Base-by-base conservation (phyloP, 2,329 filamentous ascomycete genomes). In the Phaeophleospora eucalypticola region DNA sequence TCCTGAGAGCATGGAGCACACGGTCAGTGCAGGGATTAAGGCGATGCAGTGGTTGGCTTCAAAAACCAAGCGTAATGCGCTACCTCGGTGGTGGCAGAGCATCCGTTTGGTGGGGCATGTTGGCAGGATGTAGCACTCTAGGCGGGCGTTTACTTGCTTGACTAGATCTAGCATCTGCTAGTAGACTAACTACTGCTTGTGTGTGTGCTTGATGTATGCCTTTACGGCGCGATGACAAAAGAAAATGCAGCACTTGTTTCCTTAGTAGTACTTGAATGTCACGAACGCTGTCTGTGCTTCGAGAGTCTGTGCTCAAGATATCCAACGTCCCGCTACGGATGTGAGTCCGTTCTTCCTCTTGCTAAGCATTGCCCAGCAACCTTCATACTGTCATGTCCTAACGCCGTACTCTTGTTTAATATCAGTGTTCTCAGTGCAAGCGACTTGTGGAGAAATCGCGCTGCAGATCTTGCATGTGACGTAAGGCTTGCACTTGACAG, bases 101-200 rank as follows among this genome's bases (percentile, higher is more conserved):
- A 29, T 43, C 46, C 46, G 48, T 45, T 54, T 49, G 41, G 48
- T 24, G 45, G 41, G 39, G 45, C 42, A 43, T 46, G 48, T 49
- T 21, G 27, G 51, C 53, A 45, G 43, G 48, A 52, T 48, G 51
- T 48, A 40, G 46, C 45, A 50, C 53, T 49, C 46, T 52, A 43
- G 53, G 48, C 47, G 46, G 49, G 53, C 53, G 51, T 47, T 48
- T 32, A 50, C 24, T 50, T 54, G 51, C 55, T 56, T 55, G 51
- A 55, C 49, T 52, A 53, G 55, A 43, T 49, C 40, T 37, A 54
- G 52, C 54, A 57, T 53, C 53, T 57, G 52, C 54, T 53, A 55
- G 44, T 53, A 55, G 54, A 53, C 52, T 29, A 29, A 12, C 24
- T 50, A 52, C 53, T 52, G 54, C 46, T 57, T 43, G 48, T 45